Base-by-base conservation (phyloP, 2,329 filamentous ascomycete species). In the Ustulina deusta region DNA sequence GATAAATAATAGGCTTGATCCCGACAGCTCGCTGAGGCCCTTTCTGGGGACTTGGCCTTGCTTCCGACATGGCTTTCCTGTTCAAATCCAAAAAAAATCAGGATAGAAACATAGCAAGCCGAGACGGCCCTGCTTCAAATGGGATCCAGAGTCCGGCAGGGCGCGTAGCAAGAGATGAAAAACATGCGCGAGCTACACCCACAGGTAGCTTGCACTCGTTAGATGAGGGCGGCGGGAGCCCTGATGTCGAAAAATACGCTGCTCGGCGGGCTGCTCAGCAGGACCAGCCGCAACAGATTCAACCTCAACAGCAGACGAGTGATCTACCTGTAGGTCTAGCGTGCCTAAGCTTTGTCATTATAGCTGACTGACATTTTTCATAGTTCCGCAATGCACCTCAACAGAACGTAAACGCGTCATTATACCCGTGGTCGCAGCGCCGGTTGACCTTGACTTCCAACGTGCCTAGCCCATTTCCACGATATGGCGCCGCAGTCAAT, bases 401-500 rank as follows among this genome's bases (percentile, higher is more conserved):
- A 27, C 74, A 70, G 71, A 87, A 89, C 70, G 86, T 89, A 46
- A 96, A 94, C 79, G 85, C 91, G 46, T 93, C 93, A 5, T 88
- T 97, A 62, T 99, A 98, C 77, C 96, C 96, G 0, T 99, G 96
- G 96, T 97, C 95, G 71, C 93, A 97, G 78, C 90, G 93, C 68
- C 90, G 93, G 63, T 81, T 99, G 61, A 95, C 92, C 71, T 97
- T 97, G 79, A 93, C 93, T 5, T 87, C 90, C 2, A 90, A 71
- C 49, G 66, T 94, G 76, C 87, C 91, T 11, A 94, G 93, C 73
- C 96, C 96, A 0, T 99, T 99, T 74, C 96, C 96, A 15, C 90
- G 96, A 78, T 99, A 99, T 86, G 96, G 96, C 78, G 94, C 97
- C 59, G 96, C 97, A 6, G 95, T 97, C 79, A 99, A 99, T 79